A percentile compares a stretch with the other conserved stretches of the same genome.
Conservation (phyloP, 306 rosid species). For the Castanea sativa region DNA sequence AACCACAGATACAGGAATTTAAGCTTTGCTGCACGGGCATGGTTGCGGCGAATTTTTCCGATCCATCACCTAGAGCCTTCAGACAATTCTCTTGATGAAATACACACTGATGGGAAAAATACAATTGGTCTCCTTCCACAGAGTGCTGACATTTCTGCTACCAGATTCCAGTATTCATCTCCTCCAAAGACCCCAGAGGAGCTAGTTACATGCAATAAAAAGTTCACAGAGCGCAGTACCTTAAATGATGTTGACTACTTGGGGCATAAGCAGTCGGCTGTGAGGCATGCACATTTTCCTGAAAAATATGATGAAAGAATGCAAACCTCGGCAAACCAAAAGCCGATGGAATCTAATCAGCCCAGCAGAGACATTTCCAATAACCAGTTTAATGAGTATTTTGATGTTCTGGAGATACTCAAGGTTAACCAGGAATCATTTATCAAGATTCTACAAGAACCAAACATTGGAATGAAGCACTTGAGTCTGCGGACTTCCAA, state of each 20-base stretch:
- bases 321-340: slow-evolving; percentile 25
- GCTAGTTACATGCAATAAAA: neutral
- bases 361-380: slow-evolving; percentile 25
- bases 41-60: slow-evolving; percentile 26
- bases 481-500: slow-evolving; percentile 33
- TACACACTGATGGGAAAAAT: neutral
- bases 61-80: slow-evolving; percentile 35
- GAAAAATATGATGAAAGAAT: slow-evolving; percentile 26
- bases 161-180: neutral
- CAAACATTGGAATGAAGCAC: slow-evolving; percentile 26
- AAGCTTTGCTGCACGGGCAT: slow-evolving; percentile 25
- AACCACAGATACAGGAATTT: slow-evolving; percentile 30
- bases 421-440: slow-evolving; percentile 60
- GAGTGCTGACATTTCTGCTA: neutral
- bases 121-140: neutral
- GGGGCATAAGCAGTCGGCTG: slow-evolving; percentile 6
- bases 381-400: slow-evolving; percentile 30
- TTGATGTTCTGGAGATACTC: slow-evolving; percentile 52
- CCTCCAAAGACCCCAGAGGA: neutral
- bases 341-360: slow-evolving; percentile 17
- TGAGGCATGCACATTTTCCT: slow-evolving; percentile 10
- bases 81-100: slow-evolving; percentile 9
- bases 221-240: neutral
- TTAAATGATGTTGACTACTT: neutral
- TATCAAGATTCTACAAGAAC: slow-evolving; percentile 53